Conservation (phyloP, 768 basidiomycete species). For the Nidularia pulvinata region DNA sequence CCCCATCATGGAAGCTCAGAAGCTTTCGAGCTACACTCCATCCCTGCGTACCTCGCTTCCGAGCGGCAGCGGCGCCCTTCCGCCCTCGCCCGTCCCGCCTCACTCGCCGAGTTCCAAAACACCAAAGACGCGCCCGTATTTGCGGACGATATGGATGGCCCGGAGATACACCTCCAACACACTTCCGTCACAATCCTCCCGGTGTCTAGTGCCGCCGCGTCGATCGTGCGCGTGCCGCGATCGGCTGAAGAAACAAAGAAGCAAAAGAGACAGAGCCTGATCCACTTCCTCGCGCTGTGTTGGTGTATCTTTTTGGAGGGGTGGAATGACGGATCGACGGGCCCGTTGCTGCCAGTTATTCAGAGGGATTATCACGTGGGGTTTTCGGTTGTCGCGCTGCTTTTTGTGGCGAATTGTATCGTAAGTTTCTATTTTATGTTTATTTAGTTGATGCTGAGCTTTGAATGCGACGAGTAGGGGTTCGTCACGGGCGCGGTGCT, state of each 20-base stretch:
- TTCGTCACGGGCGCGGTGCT: slow-evolving; percentile 43
- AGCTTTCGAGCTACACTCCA: slow-evolving; percentile 6
- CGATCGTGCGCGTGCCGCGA: too few relatives aligned
- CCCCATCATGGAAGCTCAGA: too few relatives aligned
- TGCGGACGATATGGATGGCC: not conserved
- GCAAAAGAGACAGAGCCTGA: slow-evolving; percentile 5
- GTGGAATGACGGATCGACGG: slow-evolving; percentile 22
- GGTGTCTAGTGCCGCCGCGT: not conserved
- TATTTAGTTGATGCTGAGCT: not conserved
- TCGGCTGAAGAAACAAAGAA: too few relatives aligned
- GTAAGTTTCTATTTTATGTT: slow-evolving; percentile 18
- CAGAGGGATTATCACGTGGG: slow-evolving; percentile 22
- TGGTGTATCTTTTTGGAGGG: slow-evolving; percentile 42
- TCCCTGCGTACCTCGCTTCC: slow-evolving; percentile 3
- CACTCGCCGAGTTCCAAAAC: not conserved
- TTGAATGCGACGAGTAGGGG: slow-evolving; percentile 25
- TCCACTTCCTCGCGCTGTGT: slow-evolving; percentile 41
- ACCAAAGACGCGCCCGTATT: not conserved
- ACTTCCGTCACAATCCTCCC: not conserved
- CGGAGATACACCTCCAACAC: not conserved
- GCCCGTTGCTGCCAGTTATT: slow-evolving; percentile 20
- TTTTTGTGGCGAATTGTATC: slow-evolving; percentile 35
- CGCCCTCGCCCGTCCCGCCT: not conserved
- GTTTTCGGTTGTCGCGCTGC: slow-evolving; percentile 47
- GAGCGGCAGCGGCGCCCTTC: slow-evolving; percentile 6